Evolutionary conservation across 768 basidiomycete genomes (phyloP).

Genomic region (Lepiota brunneoincarnata): DNA sequence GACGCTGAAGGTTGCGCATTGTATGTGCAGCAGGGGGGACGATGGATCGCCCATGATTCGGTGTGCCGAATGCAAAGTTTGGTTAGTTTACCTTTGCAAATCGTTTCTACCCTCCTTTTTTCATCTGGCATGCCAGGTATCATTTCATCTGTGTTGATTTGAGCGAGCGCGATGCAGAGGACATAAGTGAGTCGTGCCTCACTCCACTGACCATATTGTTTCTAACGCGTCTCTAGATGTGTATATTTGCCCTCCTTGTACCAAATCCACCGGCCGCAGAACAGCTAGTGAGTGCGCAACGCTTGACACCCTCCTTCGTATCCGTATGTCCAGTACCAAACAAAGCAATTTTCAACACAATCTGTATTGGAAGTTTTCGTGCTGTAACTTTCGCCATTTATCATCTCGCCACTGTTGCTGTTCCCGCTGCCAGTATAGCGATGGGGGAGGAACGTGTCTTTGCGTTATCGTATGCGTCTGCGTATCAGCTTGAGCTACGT

Average conservation of each 20-base stretch:
- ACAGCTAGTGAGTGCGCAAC: constrained; percentile 72
- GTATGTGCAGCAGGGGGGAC: constrained; percentile 66
- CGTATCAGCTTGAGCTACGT: constrained; percentile 18
- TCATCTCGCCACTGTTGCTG: not conserved
- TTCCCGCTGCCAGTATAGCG: constrained; percentile 1
- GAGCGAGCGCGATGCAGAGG: constrained; percentile 61
- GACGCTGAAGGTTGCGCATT: constrained; percentile 36
- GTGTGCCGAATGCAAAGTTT: constrained; percentile 69
- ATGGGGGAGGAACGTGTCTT: not conserved
- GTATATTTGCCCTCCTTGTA: constrained; percentile 54
- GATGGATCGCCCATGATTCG: constrained; percentile 81
- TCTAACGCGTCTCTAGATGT: constrained; percentile 39
- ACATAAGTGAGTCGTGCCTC: constrained; percentile 61
- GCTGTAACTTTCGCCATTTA: constrained; percentile 24
- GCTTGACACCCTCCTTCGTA: constrained; percentile 23
- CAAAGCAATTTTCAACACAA: constrained; percentile 13
- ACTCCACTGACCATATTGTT: constrained; percentile 14
- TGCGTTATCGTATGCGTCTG: constrained; percentile 2
- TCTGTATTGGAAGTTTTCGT: constrained; percentile 7
- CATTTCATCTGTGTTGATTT: constrained; percentile 79
- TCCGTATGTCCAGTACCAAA: constrained; percentile 25
- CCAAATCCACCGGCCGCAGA: constrained; percentile 56
- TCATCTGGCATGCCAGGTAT: constrained; percentile 49
- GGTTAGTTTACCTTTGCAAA: constrained; percentile 42
- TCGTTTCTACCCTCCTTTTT: not conserved